These are phyloP conservation scores for Kregervanrija fluxuum DNA, from an alignment of 805 yeast genomes.

Conservation along the genomic window DNA sequence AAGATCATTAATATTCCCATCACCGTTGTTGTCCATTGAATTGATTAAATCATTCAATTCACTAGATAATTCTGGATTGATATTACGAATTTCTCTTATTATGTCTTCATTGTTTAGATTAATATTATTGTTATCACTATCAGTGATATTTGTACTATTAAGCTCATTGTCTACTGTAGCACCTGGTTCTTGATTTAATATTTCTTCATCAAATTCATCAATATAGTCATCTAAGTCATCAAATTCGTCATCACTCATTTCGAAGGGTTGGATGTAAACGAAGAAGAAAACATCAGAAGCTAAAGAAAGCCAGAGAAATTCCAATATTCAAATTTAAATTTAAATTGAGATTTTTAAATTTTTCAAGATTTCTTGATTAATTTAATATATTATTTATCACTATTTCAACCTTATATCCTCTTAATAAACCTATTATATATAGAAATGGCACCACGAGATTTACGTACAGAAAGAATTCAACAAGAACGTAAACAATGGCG, in stretches of 20 bases:
- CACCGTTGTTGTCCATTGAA: conserved; percentile 12
- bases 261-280: background rate
- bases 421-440: background rate
- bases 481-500: conserved; percentile 98
- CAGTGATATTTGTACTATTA: background rate
- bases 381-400: background rate
- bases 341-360: background rate
- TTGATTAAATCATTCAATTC: conserved; percentile 18
- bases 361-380: background rate
- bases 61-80: conserved; percentile 20
- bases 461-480: conserved; percentile 78
- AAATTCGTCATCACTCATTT: conserved; percentile 49
- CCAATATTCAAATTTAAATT: too few relatives aligned
- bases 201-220: conserved; percentile 76
- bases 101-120: background rate
- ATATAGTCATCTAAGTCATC: conserved; percentile 77
- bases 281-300: background rate
- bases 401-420: background rate
- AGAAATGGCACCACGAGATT: conserved; percentile 16
- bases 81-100: too few relatives aligned
- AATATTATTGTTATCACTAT: background rate
- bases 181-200: conserved; percentile 57
- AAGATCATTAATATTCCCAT: conserved; percentile 40
- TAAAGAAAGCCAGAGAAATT: background rate
- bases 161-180: conserved; percentile 20